Percentiles rank a stretch among this genome's conserved stretches.
These are phyloP conservation scores for Agaricus sinodeliciosus DNA, from an alignment of 768 basidiomycete species.

Conservation along the genomic window DNA sequence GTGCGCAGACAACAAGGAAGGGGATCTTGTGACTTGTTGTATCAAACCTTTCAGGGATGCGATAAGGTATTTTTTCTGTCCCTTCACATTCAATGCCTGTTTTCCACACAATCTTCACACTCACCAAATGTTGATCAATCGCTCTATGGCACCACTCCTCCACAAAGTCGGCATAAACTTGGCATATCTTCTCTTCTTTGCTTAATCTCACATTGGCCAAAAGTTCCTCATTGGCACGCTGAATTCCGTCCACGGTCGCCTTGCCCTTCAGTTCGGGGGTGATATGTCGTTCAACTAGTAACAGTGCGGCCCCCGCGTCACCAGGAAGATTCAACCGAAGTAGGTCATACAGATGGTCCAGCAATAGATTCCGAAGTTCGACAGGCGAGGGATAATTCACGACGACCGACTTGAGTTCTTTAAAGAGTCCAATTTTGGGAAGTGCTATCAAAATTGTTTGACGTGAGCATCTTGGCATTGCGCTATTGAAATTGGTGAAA, in stretches of 20 bases:
- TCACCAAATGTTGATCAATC: constrained; percentile 43
- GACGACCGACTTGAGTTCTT: constrained; percentile 30
- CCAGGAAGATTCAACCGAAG: constrained; percentile 24
- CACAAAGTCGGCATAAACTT: constrained; percentile 45
- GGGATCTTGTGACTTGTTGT: constrained; percentile 16
- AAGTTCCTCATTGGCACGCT: constrained; percentile 33
- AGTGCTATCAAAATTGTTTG: constrained; percentile 26
- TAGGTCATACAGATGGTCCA: constrained; percentile 33
- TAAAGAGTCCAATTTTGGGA: constrained; percentile 35
- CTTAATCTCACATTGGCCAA: constrained; percentile 16
- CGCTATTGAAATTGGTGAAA: not conserved
- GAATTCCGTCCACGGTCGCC: constrained; percentile 31
- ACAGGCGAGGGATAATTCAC: constrained; percentile 29
- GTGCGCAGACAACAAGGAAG: constrained; percentile 25
- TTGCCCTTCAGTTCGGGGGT: constrained; percentile 22
- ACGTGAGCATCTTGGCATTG: constrained; percentile 10
- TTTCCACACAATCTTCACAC: constrained; percentile 10
- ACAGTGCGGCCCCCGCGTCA: constrained; percentile 28
- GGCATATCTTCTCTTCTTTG: constrained; percentile 19
- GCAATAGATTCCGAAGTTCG: constrained; percentile 27
- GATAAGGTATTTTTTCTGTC: constrained; percentile 55
- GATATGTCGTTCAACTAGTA: constrained; percentile 29
- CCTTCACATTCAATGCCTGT: not conserved
- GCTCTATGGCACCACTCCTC: constrained; percentile 42
- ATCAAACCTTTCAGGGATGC: constrained; percentile 34